phyloP scores from a whole-genome alignment of 768 basidiomycete species.

The Leucocoprinus sp. region DNA sequence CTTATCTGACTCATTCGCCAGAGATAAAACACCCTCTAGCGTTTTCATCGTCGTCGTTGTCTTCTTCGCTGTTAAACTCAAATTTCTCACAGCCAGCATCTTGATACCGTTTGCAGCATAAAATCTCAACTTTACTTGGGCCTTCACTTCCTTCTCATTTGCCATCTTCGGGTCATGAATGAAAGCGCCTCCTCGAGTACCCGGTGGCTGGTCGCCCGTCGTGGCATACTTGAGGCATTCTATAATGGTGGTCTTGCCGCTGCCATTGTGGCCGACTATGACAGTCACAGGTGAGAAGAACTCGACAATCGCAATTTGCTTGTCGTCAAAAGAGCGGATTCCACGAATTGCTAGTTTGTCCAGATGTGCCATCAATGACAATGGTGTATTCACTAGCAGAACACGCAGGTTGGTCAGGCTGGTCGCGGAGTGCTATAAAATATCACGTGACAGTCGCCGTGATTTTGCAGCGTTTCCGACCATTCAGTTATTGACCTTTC shows the following conservation, averaged over 20 bases:
- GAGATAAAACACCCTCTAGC: constrained; percentile 79
- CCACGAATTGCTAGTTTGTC: constrained; percentile 93
- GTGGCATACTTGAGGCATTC: constrained; percentile 99
- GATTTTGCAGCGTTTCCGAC: neutral
- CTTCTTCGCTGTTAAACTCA: constrained; percentile 93
- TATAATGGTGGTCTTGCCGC: constrained; percentile 98
- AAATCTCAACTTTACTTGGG: constrained; percentile 94
- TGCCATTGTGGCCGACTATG: constrained; percentile 97
- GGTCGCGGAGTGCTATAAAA: neutral
- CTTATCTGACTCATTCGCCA: constrained; percentile 61
- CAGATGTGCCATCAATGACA: constrained; percentile 61
- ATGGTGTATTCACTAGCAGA: neutral
- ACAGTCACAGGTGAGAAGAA: constrained; percentile 98
- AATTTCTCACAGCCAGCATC: constrained; percentile 85
- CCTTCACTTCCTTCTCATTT: constrained; percentile 98
- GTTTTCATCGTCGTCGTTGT: constrained; percentile 92
- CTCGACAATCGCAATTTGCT: constrained; percentile 86
- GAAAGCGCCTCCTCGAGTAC: constrained; percentile 97
- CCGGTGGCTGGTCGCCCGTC: constrained; percentile 95
- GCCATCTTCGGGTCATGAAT: constrained; percentile 99
- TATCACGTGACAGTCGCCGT: constrained; percentile 8
- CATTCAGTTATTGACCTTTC: neutral
- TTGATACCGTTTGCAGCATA: constrained; percentile 79
- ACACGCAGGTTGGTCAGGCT: neutral
- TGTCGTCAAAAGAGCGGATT: constrained; percentile 96